A percentile compares a stretch with the other conserved stretches of the same genome.
Evolutionary conservation across 495 filamentous ascomycete genomes (phyloP).

Genomic region (Chaetomium cochliodes): DNA sequence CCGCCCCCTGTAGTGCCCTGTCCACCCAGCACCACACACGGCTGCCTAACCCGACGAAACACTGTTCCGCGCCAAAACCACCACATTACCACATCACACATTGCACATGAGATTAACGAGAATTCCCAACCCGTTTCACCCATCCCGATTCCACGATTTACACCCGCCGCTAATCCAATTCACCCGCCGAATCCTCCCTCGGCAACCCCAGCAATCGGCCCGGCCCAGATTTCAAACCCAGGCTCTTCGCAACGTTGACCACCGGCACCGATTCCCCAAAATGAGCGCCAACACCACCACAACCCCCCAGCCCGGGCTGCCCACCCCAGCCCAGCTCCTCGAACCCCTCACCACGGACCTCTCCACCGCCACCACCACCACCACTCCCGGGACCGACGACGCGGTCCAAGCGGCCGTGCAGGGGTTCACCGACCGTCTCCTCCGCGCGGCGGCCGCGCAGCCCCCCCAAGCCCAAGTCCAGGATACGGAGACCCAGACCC

Average conservation of each 20-base stretch:
- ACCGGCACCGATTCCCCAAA: neutral
- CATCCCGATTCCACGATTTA: neutral
- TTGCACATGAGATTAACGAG: too few relatives aligned
- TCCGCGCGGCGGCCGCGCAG: neutral
- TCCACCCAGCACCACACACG: neutral
- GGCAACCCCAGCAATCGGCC: neutral
- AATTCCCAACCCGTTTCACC: neutral
- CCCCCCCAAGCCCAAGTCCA: too few relatives aligned
- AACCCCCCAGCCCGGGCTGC: neutral
- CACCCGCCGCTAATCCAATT: neutral
- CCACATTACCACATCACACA: neutral
- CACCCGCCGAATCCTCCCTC: neutral
- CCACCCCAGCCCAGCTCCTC: neutral
- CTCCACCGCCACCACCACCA: neutral
- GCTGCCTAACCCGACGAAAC: conserved; percentile 1
- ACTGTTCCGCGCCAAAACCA: too few relatives aligned
- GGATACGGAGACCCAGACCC: too few relatives aligned
- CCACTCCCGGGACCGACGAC: neutral
- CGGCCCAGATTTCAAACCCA: neutral
- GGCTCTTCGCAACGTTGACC: too few relatives aligned
- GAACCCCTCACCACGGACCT: neutral
- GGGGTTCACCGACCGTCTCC: conserved; percentile 1
- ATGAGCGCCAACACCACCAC: neutral
- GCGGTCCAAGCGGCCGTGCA: conserved; percentile 7
- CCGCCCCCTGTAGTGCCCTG: neutral